These are phyloP conservation scores for Kwoniella bestiolae DNA, from an alignment of 768 basidiomycete genomes.

Conservation along the genomic window DNA sequence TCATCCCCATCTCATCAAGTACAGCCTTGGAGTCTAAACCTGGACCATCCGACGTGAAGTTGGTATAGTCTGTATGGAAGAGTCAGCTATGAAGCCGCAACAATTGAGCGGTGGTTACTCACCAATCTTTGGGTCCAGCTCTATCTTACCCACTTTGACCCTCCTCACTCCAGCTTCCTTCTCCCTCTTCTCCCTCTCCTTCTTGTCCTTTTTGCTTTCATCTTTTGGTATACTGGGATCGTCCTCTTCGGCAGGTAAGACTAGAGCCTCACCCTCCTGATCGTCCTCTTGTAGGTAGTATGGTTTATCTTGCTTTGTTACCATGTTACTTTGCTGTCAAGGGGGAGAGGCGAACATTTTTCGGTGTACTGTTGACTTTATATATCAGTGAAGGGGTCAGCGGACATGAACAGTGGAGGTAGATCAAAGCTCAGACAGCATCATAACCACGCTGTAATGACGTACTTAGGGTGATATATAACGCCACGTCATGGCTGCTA, in stretches of 20 bases:
- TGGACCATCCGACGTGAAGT: slow-evolving; percentile 38
- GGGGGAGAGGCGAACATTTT: background rate
- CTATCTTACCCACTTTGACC: slow-evolving; percentile 39
- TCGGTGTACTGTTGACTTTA: background rate
- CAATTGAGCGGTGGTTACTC: slow-evolving; percentile 20
- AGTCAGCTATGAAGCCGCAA: background rate
- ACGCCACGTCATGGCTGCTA: slow-evolving; percentile 23
- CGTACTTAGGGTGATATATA: background rate
- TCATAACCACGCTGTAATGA: slow-evolving; percentile 4
- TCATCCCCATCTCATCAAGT: slow-evolving; percentile 51
- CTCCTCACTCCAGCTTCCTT: slow-evolving; percentile 27
- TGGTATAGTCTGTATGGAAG: slow-evolving; percentile 38
- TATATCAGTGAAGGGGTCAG: background rate
- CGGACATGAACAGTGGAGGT: slow-evolving; percentile 24
- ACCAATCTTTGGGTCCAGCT: slow-evolving; percentile 46
- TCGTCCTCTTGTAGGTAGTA: slow-evolving; percentile 23
- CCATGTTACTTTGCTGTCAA: background rate
- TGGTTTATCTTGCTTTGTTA: slow-evolving; percentile 20
- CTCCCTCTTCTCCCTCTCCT: slow-evolving; percentile 25
- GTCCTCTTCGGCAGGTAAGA: slow-evolving; percentile 33
- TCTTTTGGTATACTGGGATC: slow-evolving; percentile 27
- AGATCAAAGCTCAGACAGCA: background rate
- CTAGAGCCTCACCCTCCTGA: slow-evolving; percentile 15
- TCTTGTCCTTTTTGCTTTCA: slow-evolving; percentile 25
- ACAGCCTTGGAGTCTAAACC: slow-evolving; percentile 47